phyloP scores from a whole-genome alignment of 257 asterid genomes.

The Nicotiana tomentosiformis region DNA sequence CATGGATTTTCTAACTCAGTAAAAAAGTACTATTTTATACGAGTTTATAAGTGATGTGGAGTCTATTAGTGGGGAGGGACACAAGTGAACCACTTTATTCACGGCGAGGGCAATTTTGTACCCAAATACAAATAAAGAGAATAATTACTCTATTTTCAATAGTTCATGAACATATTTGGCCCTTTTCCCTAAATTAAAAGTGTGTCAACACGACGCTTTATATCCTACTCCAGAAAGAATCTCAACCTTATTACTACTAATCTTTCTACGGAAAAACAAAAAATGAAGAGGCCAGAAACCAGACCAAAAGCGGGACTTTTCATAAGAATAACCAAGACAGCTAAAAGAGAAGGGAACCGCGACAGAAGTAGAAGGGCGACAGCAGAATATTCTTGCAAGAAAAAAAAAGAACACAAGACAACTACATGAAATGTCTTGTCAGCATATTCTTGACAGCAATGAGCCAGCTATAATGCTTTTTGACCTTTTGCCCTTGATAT shows the following conservation, averaged over 20 bases:
- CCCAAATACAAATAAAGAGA: too few relatives aligned
- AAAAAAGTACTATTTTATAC: too few relatives aligned
- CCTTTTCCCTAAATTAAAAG: too few relatives aligned
- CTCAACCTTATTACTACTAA: background rate
- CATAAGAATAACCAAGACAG: background rate
- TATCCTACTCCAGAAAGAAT: background rate
- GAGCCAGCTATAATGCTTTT: background rate
- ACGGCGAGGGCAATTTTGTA: too few relatives aligned
- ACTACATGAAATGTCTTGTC: slow-evolving; percentile 1
- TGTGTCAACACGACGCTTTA: background rate
- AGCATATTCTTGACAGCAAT: background rate
- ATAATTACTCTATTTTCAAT: too few relatives aligned
- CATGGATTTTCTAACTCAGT: too few relatives aligned
- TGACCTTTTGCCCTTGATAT: too few relatives aligned
- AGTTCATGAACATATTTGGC: too few relatives aligned
- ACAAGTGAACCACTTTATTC: too few relatives aligned
- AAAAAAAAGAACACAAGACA: background rate
- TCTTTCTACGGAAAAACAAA: background rate
- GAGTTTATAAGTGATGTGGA: too few relatives aligned
- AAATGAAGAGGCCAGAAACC: background rate
- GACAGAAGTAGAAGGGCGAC: slow-evolving; percentile 2
- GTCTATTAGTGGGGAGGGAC: too few relatives aligned
- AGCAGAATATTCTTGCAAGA: slow-evolving; percentile 23
- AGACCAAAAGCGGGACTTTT: background rate
- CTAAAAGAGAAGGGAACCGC: background rate